phyloP scores from a whole-genome alignment of 2,329 filamentous ascomycete species.

The Truncatella angustata region DNA sequence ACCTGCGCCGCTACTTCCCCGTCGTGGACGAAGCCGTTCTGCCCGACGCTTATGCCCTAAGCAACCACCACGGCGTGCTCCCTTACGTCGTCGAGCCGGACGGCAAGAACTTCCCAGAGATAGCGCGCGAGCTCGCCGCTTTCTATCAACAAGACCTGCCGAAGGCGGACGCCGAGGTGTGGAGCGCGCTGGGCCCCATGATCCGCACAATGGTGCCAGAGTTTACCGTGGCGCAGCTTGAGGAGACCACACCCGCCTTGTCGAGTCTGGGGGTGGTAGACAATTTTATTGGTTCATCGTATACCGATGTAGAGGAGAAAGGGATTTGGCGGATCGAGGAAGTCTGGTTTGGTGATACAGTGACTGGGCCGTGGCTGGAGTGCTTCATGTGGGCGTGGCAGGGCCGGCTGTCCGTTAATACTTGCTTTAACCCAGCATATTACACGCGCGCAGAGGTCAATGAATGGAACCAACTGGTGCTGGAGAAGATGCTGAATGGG shows the following conservation, averaged over 20 bases:
- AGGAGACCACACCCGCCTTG: constrained; percentile 13
- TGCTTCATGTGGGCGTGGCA: constrained; percentile 15
- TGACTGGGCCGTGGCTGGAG: constrained; percentile 13
- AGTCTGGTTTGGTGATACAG: constrained; percentile 12
- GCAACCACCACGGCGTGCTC: constrained; percentile 13
- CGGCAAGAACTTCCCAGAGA: constrained; percentile 10
- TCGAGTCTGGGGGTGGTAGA: constrained; percentile 13
- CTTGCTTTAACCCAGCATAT: constrained; percentile 13
- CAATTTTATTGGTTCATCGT: constrained; percentile 10
- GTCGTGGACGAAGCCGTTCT: not conserved
- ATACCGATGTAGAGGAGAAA: constrained; percentile 8
- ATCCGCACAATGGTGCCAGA: constrained; percentile 12
- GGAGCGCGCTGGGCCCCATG: constrained; percentile 15
- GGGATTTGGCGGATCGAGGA: constrained; percentile 9
- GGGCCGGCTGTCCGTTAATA: constrained; percentile 11
- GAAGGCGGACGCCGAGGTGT: constrained; percentile 10
- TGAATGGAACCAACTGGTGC: constrained; percentile 10
- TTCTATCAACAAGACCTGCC: constrained; percentile 13
- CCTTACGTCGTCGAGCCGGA: constrained; percentile 9
- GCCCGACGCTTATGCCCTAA: constrained; percentile 7
- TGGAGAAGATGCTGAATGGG: constrained; percentile 11
- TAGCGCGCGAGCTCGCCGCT: constrained; percentile 8
- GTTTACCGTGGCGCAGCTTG: constrained; percentile 11
- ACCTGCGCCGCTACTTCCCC: constrained; percentile 14
- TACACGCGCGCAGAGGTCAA: constrained; percentile 10